Percentiles rank a stretch among this genome's conserved stretches.
Evolutionary conservation across 148 eudicot species (phyloP).

Genomic region (Mesembryanthemum crystallinum): DNA sequence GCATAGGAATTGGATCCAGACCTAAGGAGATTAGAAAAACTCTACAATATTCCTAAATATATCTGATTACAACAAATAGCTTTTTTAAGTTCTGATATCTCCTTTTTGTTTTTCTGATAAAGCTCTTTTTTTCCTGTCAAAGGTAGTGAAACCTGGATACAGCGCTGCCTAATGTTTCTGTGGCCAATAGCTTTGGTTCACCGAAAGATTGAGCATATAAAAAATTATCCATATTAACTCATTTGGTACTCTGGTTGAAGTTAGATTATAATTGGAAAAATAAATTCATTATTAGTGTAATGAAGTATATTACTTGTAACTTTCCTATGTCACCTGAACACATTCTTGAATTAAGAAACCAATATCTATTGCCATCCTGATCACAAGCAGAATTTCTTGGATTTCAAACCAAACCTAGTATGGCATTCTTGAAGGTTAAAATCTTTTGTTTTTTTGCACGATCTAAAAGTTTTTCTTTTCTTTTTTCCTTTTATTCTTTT

Average conservation of each 20-base stretch:
- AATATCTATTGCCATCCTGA: neutral
- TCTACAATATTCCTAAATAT: neutral
- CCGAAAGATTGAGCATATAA: too few species aligned
- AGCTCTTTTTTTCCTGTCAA: too few species aligned
- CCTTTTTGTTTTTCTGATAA: too few species aligned
- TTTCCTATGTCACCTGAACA: neutral
- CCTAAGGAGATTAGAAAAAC: neutral
- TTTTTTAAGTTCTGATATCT: too few species aligned
- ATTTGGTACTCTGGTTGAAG: neutral
- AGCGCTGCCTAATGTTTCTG: too few species aligned
- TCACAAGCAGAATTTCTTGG: too few species aligned
- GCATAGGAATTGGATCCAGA: neutral
- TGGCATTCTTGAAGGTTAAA: too few species aligned
- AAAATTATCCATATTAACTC: neutral
- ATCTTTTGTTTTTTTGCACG: too few species aligned
- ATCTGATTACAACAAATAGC: neutral
- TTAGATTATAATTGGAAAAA: neutral
- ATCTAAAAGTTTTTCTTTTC: too few species aligned
- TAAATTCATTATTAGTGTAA: neutral
- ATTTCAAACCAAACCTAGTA: too few species aligned
- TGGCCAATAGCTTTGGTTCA: too few species aligned
- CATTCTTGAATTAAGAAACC: neutral
- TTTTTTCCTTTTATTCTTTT: too few species aligned
- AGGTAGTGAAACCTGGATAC: neutral
- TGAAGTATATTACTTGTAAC: neutral